Evolutionary conservation across 2,329 filamentous ascomycete genomes (phyloP).

Genomic region (Hypomyces rosellus): DNA sequence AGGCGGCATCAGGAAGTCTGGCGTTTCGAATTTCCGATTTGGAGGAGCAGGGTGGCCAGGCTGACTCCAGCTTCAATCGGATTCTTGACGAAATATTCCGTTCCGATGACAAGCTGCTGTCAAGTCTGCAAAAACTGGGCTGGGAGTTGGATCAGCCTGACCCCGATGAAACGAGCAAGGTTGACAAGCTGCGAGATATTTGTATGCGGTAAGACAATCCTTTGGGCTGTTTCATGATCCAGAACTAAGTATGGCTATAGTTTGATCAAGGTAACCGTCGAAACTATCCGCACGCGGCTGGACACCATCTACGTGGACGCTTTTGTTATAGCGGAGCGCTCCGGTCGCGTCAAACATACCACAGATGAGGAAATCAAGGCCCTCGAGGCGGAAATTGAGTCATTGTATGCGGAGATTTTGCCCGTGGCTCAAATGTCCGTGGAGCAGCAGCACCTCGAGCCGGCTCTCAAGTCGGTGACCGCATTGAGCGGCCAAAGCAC

Average conservation of each 20-base stretch:
- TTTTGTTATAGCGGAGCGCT: slow-evolving; percentile 25
- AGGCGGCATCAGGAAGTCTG: slow-evolving; percentile 42
- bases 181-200: slow-evolving; percentile 52
- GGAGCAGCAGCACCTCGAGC: slow-evolving; percentile 60
- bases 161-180: slow-evolving; percentile 44
- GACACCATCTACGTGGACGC: slow-evolving; percentile 51
- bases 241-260: slow-evolving; percentile 25
- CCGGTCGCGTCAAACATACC: slow-evolving; percentile 21
- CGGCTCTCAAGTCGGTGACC: slow-evolving; percentile 44
- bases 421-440: slow-evolving; percentile 66
- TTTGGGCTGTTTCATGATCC: not conserved
- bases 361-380: slow-evolving; percentile 38
- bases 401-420: slow-evolving; percentile 61
- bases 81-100: slow-evolving; percentile 45
- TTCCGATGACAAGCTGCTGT: slow-evolving; percentile 59
- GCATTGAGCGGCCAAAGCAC: slow-evolving; percentile 38
- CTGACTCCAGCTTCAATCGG: slow-evolving; percentile 39
- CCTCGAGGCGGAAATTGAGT: slow-evolving; percentile 60
- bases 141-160: slow-evolving; percentile 51
- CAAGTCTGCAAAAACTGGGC: slow-evolving; percentile 60
- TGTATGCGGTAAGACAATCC: slow-evolving; percentile 41
- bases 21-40: slow-evolving; percentile 41
- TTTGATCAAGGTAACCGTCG: slow-evolving; percentile 51
- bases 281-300: slow-evolving; percentile 47
- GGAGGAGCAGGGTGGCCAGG: slow-evolving; percentile 43